Evolutionary conservation across 148 eudicot species (phyloP).

Genomic region (Simmondsia chinensis): DNA sequence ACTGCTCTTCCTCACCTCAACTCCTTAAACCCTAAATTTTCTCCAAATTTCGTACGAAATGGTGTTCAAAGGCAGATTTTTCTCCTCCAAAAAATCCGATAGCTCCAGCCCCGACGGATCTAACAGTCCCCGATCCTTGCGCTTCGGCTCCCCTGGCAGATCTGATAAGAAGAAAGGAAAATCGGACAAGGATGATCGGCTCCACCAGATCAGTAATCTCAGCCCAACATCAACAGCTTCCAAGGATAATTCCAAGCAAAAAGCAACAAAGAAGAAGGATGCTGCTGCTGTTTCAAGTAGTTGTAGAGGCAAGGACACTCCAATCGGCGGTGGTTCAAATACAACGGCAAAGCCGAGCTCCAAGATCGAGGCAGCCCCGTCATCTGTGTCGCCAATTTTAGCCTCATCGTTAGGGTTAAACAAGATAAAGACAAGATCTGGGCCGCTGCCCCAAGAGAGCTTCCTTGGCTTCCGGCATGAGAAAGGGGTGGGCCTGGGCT

Average conservation of each 20-base stretch:
- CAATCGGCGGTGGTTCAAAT: no score
- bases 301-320: constrained; percentile 26
- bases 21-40: no score
- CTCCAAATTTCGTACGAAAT: no score
- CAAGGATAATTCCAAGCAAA: constrained; percentile 4
- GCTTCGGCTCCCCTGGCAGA: constrained; percentile 64
- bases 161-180: constrained; percentile 60
- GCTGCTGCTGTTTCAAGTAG: no score
- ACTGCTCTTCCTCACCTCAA: no score
- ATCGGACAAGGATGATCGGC: constrained; percentile 23
- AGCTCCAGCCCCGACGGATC: constrained; percentile 72
- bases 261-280: constrained; percentile 13
- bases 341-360: no score
- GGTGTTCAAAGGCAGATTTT: constrained; percentile 97
- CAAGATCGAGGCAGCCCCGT: no score
- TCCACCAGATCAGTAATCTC: constrained; percentile 1
- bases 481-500: constrained; percentile 47
- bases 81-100: constrained; percentile 91
- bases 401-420: constrained; percentile 91
- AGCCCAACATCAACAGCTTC: constrained; percentile 9
- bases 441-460: constrained; percentile 96
- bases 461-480: constrained; percentile 68
- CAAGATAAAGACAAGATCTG: constrained; percentile 95
- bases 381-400: constrained; percentile 69
- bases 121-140: constrained; percentile 65